Base-by-base conservation (phyloP, 2,329 filamentous ascomycete species). In the Fusarium redolens region DNA sequence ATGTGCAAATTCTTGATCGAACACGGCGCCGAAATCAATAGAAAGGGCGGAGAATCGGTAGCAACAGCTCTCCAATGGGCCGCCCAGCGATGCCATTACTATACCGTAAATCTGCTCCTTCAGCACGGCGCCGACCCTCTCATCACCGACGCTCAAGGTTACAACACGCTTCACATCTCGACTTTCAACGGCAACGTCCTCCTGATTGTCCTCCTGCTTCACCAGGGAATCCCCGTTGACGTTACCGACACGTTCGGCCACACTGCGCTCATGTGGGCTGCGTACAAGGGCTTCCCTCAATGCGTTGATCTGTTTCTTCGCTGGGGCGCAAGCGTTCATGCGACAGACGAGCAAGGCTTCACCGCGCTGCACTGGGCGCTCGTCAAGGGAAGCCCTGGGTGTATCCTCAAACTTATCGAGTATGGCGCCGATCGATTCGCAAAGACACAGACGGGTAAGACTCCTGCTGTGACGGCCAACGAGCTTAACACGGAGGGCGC, bases 1-100 rank as follows among this genome's bases (percentile, higher is more conserved):
- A 95, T 98, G 86, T 98, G 96, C 89, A 96, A 96, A 82, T 98
- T 97, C 83, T 91, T 99, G 48, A 89, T 99, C 80, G 93, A 89
- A 55, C 83, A 86, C 71, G 95, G 95, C 79, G 96, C 95, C 79
- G 93, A 97, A 80, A 92, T 98, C 78, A 98, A 99, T 84, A 92
- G 91, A 71, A 97, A 97, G 82, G 96, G 97, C 82, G 96, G 96
- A 82, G 96, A 98, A 79, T 97, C 95, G 14, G 89, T 97, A 45
- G 96, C 96, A 20, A 98, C 96, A 47, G 93, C 96, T 20, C 91
- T 97, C 2, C 95, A 98, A 84, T 99, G 96, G 96, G 96, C 96
- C 38, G 96, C 95, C 65, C 97, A 98, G 84, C 90, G 95, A 79
- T 97, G 95, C 81, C 93, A 98, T 83, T 97, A 98, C 85, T 98